Evolutionary conservation across 495 filamentous ascomycete genomes (phyloP), one percentile per base, ranked within the genome.

Genomic region (Evansstolkia leycettana): DNA sequence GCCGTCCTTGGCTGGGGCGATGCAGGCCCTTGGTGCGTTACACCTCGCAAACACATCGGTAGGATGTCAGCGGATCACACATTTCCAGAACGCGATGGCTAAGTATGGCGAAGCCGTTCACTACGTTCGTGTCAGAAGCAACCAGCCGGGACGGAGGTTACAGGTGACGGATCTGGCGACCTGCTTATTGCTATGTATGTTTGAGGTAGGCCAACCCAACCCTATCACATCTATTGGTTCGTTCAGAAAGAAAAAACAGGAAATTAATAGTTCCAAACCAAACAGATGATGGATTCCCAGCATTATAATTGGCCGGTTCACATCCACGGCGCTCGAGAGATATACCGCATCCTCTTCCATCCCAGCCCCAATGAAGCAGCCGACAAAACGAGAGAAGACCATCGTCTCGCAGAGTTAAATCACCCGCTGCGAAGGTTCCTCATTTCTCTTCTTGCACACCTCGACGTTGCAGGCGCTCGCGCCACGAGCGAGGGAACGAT

Each of bases 231-330:
- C 0, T 13, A 7, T 33, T 5, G 7, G 24, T 13, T 15, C 14
- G 10, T 27, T 36, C 18, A 25, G 24, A n/a, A n/a, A n/a, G n/a
- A n/a, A n/a, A n/a, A n/a, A n/a, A n/a, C n/a, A n/a, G 24, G 7
- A 7, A 26, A 26, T 30, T 32, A 14, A 8, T 31, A 6, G 13
- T 14, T 24, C 25, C 36, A 38, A 30, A 47, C 25, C 28, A 13
- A 20, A 6, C 23, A 64, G 60, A 64, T 64, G 60, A 64, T 64
- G 60, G 58, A 64, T 28, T 64, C 60, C 1, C 60, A 64, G 35
- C 45, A 64, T 18, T 43, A 55, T 26, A 62, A 64, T 18, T 64
- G 58, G 58, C 46, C 45, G 5, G 53, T 64, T 9, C 60, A 64
- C 33, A 52, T 64, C 8, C 52, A 64, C 43, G 60, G 60, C 19